Evolutionary conservation across 768 basidiomycete species (phyloP).

Genomic region (Harrya chromipes): DNA sequence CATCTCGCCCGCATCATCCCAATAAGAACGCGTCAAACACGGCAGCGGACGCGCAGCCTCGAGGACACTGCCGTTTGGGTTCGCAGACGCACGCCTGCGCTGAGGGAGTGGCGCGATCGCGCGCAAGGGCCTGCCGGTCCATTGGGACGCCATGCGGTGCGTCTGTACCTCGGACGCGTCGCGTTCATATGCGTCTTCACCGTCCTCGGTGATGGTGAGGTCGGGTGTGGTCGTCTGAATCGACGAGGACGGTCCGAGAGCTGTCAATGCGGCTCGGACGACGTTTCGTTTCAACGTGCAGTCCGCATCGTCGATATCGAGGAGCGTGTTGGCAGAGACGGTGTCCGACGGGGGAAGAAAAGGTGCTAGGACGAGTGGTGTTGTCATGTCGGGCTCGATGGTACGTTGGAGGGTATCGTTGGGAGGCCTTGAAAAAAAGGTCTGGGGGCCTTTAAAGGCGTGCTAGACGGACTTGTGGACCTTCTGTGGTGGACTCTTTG

Average conservation of each 20-base stretch:
- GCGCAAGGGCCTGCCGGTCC: constrained; percentile 24
- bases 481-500: background rate
- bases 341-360: background rate
- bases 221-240: background rate
- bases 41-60: no score
- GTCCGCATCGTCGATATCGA: background rate
- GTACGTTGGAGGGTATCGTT: no score
- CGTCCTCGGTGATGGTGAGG: background rate
- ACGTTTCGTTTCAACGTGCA: background rate
- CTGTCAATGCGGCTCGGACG: no score
- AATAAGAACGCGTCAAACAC: background rate
- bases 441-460: background rate
- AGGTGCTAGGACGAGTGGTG: constrained; percentile 6
- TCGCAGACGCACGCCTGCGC: background rate
- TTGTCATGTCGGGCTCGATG: constrained; percentile 3
- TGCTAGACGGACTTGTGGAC: background rate
- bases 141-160: background rate
- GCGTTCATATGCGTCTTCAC: no score
- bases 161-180: constrained; percentile 1
- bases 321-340: background rate
- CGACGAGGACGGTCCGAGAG: background rate
- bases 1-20: background rate
- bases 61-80: background rate
- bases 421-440: no score
- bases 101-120: constrained; percentile 21